Conservation (phyloP, 2,329 filamentous ascomycete species). For the Cordyceps cateniannulata region DNA sequence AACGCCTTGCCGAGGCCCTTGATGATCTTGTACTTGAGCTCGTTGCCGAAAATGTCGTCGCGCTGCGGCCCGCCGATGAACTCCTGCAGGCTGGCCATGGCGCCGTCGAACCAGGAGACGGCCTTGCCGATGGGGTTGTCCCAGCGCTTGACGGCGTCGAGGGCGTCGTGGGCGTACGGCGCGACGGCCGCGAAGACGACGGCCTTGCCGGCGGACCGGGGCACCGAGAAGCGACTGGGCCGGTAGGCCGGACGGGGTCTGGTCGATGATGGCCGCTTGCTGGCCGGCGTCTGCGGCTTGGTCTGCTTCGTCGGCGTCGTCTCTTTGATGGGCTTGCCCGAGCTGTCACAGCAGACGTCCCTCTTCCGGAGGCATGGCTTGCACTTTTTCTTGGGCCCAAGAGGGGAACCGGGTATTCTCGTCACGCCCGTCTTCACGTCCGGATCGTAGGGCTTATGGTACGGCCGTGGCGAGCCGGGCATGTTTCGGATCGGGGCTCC, state of each 20-base stretch:
- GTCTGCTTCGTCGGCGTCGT: neutral
- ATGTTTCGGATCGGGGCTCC: neutral
- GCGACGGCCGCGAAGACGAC: neutral
- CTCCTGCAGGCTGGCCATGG: constrained; percentile 3
- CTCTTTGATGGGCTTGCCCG: neutral
- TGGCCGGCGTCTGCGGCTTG: neutral
- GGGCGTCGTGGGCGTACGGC: neutral
- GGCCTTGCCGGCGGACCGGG: neutral
- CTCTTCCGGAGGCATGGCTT: neutral
- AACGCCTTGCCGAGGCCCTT: neutral
- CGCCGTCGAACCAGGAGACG: constrained; percentile 1
- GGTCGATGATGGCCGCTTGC: too few species aligned
- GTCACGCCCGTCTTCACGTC: neutral
- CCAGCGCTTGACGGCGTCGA: neutral
- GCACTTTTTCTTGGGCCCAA: neutral
- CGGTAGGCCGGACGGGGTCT: neutral
- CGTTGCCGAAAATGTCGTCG: neutral
- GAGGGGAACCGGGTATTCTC: neutral
- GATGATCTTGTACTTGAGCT: neutral
- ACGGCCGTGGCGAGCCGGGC: neutral
- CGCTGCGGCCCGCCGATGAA: constrained; percentile 4
- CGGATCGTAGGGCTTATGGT: neutral
- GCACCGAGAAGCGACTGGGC: neutral
- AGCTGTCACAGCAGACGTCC: neutral
- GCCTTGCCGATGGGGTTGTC: constrained; percentile 3